Conservation (phyloP, 495 filamentous ascomycete genomes). For the Evansstolkia leycettana region DNA sequence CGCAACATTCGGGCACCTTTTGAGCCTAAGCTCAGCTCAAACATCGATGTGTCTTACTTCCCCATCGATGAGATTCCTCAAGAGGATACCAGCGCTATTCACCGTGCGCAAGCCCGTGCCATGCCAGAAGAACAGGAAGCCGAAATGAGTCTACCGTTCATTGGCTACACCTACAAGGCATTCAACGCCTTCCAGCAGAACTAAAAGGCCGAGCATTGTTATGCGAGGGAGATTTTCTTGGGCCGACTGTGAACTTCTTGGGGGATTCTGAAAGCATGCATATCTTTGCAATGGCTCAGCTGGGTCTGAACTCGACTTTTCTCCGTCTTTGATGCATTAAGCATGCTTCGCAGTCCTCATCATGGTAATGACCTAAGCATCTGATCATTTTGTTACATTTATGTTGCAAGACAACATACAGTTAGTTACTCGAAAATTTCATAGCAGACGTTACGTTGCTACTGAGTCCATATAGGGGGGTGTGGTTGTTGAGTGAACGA, state of each 20-base stretch:
- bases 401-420: slow-evolving; percentile 15
- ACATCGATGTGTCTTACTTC: slow-evolving; percentile 97
- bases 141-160: slow-evolving; percentile 92
- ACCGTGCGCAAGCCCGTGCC: slow-evolving; percentile 54
- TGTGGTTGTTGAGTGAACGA: no score
- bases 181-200: slow-evolving; percentile 67
- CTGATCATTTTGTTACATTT: slow-evolving; percentile 16
- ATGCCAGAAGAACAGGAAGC: slow-evolving; percentile 51
- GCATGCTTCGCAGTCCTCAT: slow-evolving; percentile 30
- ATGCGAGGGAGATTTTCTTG: slow-evolving; percentile 3
- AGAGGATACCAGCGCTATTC: slow-evolving; percentile 62
- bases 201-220: slow-evolving; percentile 10
- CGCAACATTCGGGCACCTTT: slow-evolving; percentile 90
- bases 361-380: slow-evolving; percentile 27
- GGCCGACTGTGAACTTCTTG: slow-evolving; percentile 8
- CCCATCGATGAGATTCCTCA: slow-evolving; percentile 96
- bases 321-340: slow-evolving; percentile 18
- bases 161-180: slow-evolving; percentile 97
- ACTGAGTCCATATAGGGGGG: no score
- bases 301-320: slow-evolving; percentile 9
- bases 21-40: slow-evolving; percentile 80
- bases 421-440: slow-evolving; percentile 5
- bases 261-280: slow-evolving; percentile 17
- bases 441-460: no score
- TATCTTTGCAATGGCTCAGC: slow-evolving; percentile 15